Evolutionary conservation across 2,329 filamentous ascomycete genomes (phyloP).

Genomic region (Niveomyces coronatus): DNA sequence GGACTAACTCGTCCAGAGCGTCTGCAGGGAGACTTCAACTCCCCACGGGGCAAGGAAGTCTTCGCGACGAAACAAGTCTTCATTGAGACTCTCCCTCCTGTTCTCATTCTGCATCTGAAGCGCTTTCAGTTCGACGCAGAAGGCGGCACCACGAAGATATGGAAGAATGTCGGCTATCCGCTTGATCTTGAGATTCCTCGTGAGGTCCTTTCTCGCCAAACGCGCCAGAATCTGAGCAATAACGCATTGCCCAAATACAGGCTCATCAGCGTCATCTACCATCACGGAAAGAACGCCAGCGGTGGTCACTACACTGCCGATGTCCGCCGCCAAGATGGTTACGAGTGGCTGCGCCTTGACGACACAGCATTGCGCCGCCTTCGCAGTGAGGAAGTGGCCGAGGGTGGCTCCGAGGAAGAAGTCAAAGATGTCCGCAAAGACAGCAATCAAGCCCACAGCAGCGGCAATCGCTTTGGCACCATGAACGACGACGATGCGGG

Average conservation of each 20-base stretch:
- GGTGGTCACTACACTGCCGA: conserved; percentile 98
- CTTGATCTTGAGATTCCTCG: conserved; percentile 88
- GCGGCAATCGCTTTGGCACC: conserved; percentile 64
- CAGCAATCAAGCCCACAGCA: conserved; percentile 9
- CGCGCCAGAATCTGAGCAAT: conserved; percentile 53
- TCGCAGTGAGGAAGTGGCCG: conserved; percentile 78
- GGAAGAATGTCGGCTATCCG: conserved; percentile 95
- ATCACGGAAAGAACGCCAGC: conserved; percentile 93
- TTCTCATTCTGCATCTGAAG: conserved; percentile 91
- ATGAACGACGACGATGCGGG: conserved; percentile 57
- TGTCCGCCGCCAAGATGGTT: conserved; percentile 84
- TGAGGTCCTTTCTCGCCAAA: conserved; percentile 73
- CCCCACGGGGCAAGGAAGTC: conserved; percentile 63
- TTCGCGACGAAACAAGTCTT: conserved; percentile 88
- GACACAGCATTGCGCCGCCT: conserved; percentile 85
- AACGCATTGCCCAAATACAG: conserved; percentile 70
- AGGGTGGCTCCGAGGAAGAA: conserved; percentile 73
- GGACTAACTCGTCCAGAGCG: conserved; percentile 75
- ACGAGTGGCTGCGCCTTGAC: conserved; percentile 91
- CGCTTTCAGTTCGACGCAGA: conserved; percentile 91
- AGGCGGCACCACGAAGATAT: conserved; percentile 89
- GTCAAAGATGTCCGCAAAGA: conserved; percentile 30
- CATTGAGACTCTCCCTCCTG: conserved; percentile 82
- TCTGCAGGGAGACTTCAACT: conserved; percentile 75
- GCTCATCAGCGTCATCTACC: conserved; percentile 85